Percentiles rank a stretch among this genome's conserved stretches.
Evolutionary conservation across 768 basidiomycete genomes (phyloP).

Genomic region (Rhodotorula babjevae): DNA sequence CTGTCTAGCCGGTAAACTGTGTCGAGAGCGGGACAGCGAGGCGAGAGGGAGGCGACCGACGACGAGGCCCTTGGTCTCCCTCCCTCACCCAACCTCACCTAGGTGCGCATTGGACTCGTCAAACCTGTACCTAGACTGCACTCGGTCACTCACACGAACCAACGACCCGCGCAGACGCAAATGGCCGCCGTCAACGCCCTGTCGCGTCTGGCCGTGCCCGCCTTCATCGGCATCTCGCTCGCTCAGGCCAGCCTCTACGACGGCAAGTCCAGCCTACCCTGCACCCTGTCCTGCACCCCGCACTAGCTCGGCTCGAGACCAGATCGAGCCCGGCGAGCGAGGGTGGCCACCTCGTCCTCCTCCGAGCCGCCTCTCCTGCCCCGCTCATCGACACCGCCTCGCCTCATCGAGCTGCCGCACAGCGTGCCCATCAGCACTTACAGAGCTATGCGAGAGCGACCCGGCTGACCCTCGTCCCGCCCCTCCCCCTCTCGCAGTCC

Average conservation of each 20-base stretch:
- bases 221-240: constrained; percentile 52
- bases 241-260: constrained; percentile 58
- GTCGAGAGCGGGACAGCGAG: background rate
- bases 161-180: too few species aligned
- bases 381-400: too few species aligned
- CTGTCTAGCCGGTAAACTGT: too few species aligned
- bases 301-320: background rate
- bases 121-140: too few species aligned
- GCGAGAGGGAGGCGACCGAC: background rate
- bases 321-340: too few species aligned
- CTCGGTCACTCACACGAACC: background rate
- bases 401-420: too few species aligned
- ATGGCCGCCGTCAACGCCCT: constrained; percentile 35
- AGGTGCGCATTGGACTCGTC: background rate
- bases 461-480: background rate
- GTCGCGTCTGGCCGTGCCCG: constrained; percentile 58
- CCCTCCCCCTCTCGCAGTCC: constrained; percentile 9
- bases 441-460: background rate
- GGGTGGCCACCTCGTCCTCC: too few species aligned
- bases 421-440: background rate
- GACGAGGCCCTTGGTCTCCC: too few species aligned
- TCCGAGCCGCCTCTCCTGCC: too few species aligned
- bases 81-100: background rate
- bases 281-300: background rate
- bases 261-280: constrained; percentile 16